phyloP scores from a whole-genome alignment of 1,139 yeast genomes.

The Zygosaccharomyces sapae region DNA sequence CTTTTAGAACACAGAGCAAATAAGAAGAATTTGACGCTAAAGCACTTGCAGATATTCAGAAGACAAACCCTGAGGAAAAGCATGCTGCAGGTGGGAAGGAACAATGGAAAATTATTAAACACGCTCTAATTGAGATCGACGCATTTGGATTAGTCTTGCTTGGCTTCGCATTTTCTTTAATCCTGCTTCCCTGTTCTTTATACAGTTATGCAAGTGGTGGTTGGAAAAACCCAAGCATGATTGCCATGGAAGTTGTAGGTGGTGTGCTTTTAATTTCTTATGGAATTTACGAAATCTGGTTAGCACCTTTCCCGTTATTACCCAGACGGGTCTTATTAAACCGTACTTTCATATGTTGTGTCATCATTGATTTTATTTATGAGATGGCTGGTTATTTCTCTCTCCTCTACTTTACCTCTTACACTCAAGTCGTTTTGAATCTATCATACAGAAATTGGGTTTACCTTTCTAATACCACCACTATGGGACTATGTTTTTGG shows the following conservation, averaged over 20 bases:
- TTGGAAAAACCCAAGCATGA: conserved; percentile 40
- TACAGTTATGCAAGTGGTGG: conserved; percentile 33
- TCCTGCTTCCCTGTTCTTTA: conserved; percentile 39
- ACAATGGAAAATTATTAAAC: conserved; percentile 12
- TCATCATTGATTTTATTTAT: conserved; percentile 36
- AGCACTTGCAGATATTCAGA: conserved; percentile 19
- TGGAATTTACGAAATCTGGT: conserved; percentile 32
- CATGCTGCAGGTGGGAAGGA: conserved; percentile 11
- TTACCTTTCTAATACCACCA: conserved; percentile 38
- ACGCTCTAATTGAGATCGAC: conserved; percentile 36
- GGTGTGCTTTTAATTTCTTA: conserved; percentile 35
- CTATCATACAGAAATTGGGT: conserved; percentile 37
- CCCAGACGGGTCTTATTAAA: conserved; percentile 38
- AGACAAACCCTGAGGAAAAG: conserved; percentile 11
- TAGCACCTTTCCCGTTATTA: conserved; percentile 39
- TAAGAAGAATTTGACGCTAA: conserved; percentile 14
- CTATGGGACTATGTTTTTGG: conserved; percentile 39
- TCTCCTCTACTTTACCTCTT: conserved; percentile 34
- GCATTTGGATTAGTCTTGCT: conserved; percentile 39
- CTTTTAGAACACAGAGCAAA: conserved; percentile 36
- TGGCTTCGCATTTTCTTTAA: conserved; percentile 39
- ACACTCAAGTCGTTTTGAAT: conserved; percentile 31
- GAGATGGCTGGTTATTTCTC: conserved; percentile 32
- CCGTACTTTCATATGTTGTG: conserved; percentile 38
- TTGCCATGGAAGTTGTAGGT: conserved; percentile 41